Evolutionary conservation across 2,329 filamentous ascomycete genomes (phyloP).

Genomic region (Penicillium sp.): DNA sequence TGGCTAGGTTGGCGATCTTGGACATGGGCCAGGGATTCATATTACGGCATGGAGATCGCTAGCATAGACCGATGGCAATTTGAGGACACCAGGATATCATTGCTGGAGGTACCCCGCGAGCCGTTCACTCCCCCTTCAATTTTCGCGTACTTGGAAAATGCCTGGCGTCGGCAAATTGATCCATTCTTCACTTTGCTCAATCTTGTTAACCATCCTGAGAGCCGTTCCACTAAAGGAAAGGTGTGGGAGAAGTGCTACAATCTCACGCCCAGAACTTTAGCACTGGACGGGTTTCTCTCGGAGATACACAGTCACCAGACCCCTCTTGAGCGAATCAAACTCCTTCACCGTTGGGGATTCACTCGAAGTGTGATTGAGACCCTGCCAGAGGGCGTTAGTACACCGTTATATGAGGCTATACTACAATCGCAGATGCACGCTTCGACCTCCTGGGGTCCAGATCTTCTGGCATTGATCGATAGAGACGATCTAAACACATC

Average conservation of each 20-base stretch:
- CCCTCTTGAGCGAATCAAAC: constrained; percentile 70
- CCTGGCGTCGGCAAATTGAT: constrained; percentile 37
- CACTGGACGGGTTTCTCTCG: constrained; percentile 71
- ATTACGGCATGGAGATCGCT: constrained; percentile 66
- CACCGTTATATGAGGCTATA: constrained; percentile 81
- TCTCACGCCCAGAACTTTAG: constrained; percentile 68
- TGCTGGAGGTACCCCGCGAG: constrained; percentile 51
- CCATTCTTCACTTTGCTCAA: constrained; percentile 58
- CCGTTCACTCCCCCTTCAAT: constrained; percentile 64
- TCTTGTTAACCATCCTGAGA: constrained; percentile 45
- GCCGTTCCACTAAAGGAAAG: constrained; percentile 34
- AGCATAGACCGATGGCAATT: constrained; percentile 60
- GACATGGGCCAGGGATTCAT: constrained; percentile 57
- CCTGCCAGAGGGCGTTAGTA: constrained; percentile 81
- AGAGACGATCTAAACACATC: constrained; percentile 79
- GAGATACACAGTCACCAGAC: constrained; percentile 56
- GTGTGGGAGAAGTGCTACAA: constrained; percentile 44
- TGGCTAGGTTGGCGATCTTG: constrained; percentile 80
- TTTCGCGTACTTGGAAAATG: constrained; percentile 58
- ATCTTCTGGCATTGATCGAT: constrained; percentile 75
- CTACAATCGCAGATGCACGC: constrained; percentile 83
- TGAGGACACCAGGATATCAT: constrained; percentile 56
- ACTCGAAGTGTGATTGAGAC: constrained; percentile 71
- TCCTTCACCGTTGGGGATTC: constrained; percentile 73
- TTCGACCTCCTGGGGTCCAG: constrained; percentile 73